Percentiles rank a stretch among this genome's conserved stretches.
Evolutionary conservation across 106 monocot genomes (phyloP).

Genomic region (Dendrobium officinale): DNA sequence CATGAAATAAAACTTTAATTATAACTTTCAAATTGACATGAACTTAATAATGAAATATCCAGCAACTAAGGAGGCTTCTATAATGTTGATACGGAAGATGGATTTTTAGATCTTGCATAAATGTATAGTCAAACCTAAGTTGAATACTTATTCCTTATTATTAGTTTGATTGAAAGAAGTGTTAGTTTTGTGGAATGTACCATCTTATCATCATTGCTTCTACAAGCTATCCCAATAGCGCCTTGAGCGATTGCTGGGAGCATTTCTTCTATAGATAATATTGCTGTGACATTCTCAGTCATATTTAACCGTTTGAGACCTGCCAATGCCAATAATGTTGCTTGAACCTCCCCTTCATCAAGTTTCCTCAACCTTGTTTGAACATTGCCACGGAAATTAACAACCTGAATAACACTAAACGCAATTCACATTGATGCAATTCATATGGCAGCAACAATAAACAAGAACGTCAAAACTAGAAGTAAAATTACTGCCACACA

Average conservation of each 20-base stretch:
- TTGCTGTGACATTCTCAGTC: conserved; percentile 79
- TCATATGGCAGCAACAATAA: background rate
- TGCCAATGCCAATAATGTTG: conserved; percentile 84
- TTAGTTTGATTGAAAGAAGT: background rate
- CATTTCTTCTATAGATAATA: conserved; percentile 89
- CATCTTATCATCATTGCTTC: conserved; percentile 90
- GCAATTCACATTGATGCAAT: background rate
- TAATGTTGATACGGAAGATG: background rate
- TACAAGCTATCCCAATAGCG: conserved; percentile 98
- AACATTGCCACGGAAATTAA: conserved; percentile 97
- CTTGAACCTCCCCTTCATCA: conserved; percentile 79
- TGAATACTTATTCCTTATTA: background rate
- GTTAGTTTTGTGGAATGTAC: conserved; percentile 19
- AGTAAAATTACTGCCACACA: background rate
- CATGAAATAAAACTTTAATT: background rate
- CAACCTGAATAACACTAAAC: conserved; percentile 45
- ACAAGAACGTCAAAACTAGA: background rate
- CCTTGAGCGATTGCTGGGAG: conserved; percentile 99
- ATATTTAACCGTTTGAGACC: conserved; percentile 85
- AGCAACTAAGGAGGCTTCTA: background rate
- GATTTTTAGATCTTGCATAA: background rate
- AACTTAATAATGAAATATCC: background rate
- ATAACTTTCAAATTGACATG: background rate
- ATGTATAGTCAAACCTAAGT: background rate
- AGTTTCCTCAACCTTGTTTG: conserved; percentile 92